Percentiles rank a stretch among this genome's conserved stretches.
These are phyloP conservation scores for Perkinsus chesapeaki DNA, from an alignment of 169 alveolate species.

Conservation along the genomic window DNA sequence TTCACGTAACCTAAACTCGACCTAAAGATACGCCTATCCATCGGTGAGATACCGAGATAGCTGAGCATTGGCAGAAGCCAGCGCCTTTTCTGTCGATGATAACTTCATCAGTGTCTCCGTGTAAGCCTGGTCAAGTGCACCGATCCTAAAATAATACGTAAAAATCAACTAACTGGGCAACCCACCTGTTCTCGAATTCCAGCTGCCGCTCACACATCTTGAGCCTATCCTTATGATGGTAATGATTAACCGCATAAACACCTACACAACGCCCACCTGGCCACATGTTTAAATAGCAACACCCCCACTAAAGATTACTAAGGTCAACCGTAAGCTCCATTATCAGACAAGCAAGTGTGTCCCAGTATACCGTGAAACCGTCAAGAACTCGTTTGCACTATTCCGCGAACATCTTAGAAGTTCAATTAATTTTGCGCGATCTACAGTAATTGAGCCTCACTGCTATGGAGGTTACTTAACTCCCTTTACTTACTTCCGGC, in stretches of 20 bases:
- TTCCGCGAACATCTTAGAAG: no score
- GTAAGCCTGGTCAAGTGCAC: neutral
- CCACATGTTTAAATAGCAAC: no score
- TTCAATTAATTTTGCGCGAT: no score
- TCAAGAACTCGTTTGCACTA: no score
- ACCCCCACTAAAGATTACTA: no score
- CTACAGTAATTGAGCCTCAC: neutral
- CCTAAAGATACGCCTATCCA: neutral
- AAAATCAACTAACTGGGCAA: no score
- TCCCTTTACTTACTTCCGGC: neutral
- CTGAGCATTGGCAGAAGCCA: neutral
- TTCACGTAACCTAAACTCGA: neutral
- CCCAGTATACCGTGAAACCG: no score
- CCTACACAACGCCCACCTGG: neutral
- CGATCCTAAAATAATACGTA: no score
- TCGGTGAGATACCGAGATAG: neutral
- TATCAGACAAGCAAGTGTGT: no score
- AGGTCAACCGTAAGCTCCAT: no score
- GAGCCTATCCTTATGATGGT: neutral
- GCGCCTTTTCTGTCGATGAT: neutral
- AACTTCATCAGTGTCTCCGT: neutral
- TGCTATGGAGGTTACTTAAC: neutral
- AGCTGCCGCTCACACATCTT: neutral
- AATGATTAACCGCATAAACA: neutral
- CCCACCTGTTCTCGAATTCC: neutral